These are phyloP conservation scores for Diplodia sapinea DNA, from an alignment of 2,329 filamentous ascomycete genomes.

Conservation along the genomic window DNA sequence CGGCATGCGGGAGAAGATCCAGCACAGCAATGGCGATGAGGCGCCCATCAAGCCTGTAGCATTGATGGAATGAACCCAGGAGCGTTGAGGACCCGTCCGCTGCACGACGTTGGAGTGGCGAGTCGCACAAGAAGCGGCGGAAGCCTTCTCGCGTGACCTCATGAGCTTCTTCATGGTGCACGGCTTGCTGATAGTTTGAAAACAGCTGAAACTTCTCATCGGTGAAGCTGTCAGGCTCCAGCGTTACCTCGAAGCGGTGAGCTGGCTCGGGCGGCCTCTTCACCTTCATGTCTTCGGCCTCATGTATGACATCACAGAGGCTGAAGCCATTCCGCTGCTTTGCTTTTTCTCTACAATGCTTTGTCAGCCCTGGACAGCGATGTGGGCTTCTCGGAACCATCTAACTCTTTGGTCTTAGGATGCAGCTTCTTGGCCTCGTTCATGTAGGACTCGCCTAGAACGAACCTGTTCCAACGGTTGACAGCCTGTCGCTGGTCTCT, in stretches of 20 bases:
- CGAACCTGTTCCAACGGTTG: conserved; percentile 75
- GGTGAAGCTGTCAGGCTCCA: conserved; percentile 73
- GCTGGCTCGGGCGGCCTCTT: conserved; percentile 67
- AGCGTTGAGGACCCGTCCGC: conserved; percentile 47
- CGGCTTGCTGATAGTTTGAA: conserved; percentile 74
- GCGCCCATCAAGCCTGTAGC: conserved; percentile 77
- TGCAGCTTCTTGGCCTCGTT: conserved; percentile 68
- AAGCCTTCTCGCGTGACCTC: conserved; percentile 69
- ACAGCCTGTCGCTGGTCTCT: conserved; percentile 76
- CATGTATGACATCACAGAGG: conserved; percentile 70
- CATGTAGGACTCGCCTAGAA: conserved; percentile 71
- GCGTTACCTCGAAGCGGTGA: conserved; percentile 70
- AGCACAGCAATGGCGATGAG: conserved; percentile 78
- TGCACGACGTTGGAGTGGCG: conserved; percentile 64
- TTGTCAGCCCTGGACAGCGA: conserved; percentile 17
- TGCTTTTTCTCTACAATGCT: conserved; percentile 57
- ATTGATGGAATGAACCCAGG: conserved; percentile 80
- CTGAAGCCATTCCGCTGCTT: conserved; percentile 71
- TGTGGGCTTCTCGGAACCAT: neutral
- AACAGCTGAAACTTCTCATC: conserved; percentile 77
- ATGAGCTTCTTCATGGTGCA: conserved; percentile 69
- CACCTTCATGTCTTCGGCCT: conserved; percentile 64
- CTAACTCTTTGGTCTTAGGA: conserved; percentile 70
- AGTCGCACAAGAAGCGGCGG: conserved; percentile 74
- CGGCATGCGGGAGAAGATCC: conserved; percentile 75